Percentiles rank a stretch among this genome's conserved stretches.
Evolutionary conservation across 768 basidiomycete species (phyloP).

Genomic region (Tricholoma hemisulphureum): DNA sequence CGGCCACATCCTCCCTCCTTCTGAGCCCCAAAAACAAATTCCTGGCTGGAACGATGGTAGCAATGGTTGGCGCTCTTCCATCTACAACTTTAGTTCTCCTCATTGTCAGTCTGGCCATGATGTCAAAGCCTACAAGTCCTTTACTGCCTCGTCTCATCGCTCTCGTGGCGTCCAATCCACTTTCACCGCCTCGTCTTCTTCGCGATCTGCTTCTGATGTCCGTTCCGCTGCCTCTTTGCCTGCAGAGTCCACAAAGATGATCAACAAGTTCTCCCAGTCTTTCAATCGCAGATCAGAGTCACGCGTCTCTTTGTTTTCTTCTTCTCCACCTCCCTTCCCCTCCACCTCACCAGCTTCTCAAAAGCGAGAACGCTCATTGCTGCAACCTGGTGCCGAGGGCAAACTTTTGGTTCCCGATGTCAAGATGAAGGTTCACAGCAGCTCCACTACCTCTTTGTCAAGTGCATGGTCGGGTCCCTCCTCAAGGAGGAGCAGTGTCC

Average conservation of each 20-base stretch:
- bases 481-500: slow-evolving; percentile 23
- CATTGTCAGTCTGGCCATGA: slow-evolving; percentile 28
- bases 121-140: slow-evolving; percentile 41
- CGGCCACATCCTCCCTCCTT: slow-evolving; percentile 27
- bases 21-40: slow-evolving; percentile 42
- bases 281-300: slow-evolving; percentile 57
- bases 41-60: slow-evolving; percentile 72
- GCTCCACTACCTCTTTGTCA: slow-evolving; percentile 38
- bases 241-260: slow-evolving; percentile 44
- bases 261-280: slow-evolving; percentile 54
- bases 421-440: slow-evolving; percentile 36
- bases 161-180: slow-evolving; percentile 50
- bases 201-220: slow-evolving; percentile 9
- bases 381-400: slow-evolving; percentile 63
- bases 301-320: slow-evolving; percentile 36
- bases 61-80: slow-evolving; percentile 63
- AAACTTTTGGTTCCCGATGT: slow-evolving; percentile 54
- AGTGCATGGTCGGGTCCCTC: slow-evolving; percentile 29
- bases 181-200: slow-evolving; percentile 29
- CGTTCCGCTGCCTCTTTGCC: slow-evolving; percentile 16
- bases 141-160: slow-evolving; percentile 51
- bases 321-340: slow-evolving; percentile 35
- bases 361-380: slow-evolving; percentile 50
- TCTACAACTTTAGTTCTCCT: slow-evolving; percentile 53
- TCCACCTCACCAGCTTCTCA: slow-evolving; percentile 27